phyloP scores from a whole-genome alignment of 441 rosid genomes.

The Populus hybrid region DNA sequence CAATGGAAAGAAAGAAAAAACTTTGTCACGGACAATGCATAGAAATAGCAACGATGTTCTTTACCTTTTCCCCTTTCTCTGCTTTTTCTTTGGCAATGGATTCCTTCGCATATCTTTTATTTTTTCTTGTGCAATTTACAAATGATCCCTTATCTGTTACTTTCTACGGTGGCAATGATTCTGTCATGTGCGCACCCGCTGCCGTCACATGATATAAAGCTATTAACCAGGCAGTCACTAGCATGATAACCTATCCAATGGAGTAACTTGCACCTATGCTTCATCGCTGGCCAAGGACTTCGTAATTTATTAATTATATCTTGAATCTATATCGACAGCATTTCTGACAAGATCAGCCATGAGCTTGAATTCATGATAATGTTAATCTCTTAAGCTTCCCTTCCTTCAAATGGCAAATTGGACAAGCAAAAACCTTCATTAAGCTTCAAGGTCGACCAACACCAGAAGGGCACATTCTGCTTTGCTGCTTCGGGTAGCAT shows the following conservation, averaged over 20 bases:
- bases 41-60: slow-evolving; percentile 32
- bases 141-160: not conserved
- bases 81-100: slow-evolving; percentile 17
- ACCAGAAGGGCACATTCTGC: not conserved
- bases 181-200: not conserved
- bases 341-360: not conserved
- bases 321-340: not conserved
- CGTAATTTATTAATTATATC: not conserved
- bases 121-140: slow-evolving; percentile 6
- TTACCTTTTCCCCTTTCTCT: slow-evolving; percentile 23
- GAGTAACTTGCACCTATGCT: not conserved
- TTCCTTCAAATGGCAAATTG: not conserved
- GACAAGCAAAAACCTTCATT: not conserved
- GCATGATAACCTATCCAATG: not conserved
- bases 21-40: slow-evolving; percentile 35
- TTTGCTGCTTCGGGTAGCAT: not conserved
- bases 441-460: not conserved
- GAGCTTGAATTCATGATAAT: not conserved
- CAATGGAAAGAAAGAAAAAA: slow-evolving; percentile 1
- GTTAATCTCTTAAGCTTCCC: not conserved
- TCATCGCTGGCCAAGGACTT: not conserved
- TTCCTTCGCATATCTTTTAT: slow-evolving; percentile 10
- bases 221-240: slow-evolving; percentile 8
- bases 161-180: not conserved
- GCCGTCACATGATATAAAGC: slow-evolving; percentile 19